Evolutionary conservation across 2,329 filamentous ascomycete genomes (phyloP).

Genomic region (Hymenoscyphus repandus): DNA sequence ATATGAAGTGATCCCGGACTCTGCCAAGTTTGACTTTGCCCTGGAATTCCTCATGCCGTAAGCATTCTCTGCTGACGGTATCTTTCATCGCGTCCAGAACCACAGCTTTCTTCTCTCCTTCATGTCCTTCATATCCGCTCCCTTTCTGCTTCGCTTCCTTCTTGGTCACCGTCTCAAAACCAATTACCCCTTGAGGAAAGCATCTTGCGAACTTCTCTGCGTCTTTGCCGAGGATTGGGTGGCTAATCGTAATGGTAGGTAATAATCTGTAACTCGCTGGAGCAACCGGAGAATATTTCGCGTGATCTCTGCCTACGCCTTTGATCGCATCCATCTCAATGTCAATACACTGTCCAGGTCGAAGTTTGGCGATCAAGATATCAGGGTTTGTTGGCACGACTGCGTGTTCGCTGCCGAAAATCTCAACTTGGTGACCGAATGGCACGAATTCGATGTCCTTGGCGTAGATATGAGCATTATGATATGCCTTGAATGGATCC

Average conservation of each 20-base stretch:
- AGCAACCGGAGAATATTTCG: slow-evolving; percentile 95
- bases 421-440: slow-evolving; percentile 64
- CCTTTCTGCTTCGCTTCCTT: slow-evolving; percentile 56
- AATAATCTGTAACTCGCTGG: slow-evolving; percentile 90
- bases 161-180: slow-evolving; percentile 64
- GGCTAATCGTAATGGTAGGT: slow-evolving; percentile 77
- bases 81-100: slow-evolving; percentile 87
- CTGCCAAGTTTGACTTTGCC: slow-evolving; percentile 92
- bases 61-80: slow-evolving; percentile 87
- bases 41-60: slow-evolving; percentile 89
- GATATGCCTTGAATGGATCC: slow-evolving; percentile 79
- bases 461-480: slow-evolving; percentile 79
- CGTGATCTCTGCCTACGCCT: slow-evolving; percentile 87
- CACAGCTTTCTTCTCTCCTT: slow-evolving; percentile 80
- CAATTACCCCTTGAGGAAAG: slow-evolving; percentile 86
- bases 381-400: slow-evolving; percentile 82
- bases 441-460: slow-evolving; percentile 72
- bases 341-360: slow-evolving; percentile 82
- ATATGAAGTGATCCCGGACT: slow-evolving; percentile 94
- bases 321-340: slow-evolving; percentile 92
- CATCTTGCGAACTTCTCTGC: slow-evolving; percentile 86
- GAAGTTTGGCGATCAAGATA: slow-evolving; percentile 89
- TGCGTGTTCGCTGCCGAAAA: slow-evolving; percentile 61
- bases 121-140: slow-evolving; percentile 66
- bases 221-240: slow-evolving; percentile 80